Base-by-base conservation (phyloP, 805 yeast species). In the Saturnispora gosingensis region DNA sequence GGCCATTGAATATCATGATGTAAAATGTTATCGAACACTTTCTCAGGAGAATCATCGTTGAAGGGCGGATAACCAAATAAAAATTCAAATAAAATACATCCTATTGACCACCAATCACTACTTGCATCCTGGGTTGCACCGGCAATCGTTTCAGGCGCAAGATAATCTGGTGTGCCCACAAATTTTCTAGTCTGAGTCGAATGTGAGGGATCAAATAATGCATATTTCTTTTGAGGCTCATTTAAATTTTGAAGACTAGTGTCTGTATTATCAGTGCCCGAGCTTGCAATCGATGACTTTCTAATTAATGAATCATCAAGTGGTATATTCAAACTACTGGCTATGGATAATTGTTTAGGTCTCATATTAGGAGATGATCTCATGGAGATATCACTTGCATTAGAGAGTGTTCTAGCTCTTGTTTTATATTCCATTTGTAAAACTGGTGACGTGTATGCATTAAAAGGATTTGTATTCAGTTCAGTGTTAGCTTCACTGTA, bases 61-160 rank as follows among this genome's bases (percentile, higher is more conserved):
- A 93, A 93, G 2, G 99, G 99, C 1, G 99, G 97, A 64, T 81
- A 86, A 0, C 99, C 99, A 65, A 84, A 86, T 40, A 88, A 63
- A 62, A 93, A 84, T 67, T 93, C 99, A 71, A 91, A 93, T 52
- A 91, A 68, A 11, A 93, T 88, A 66, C 98, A 91, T 0, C 99
- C 99, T 34, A 91, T 78, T 2, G 98, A 88, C 99, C 99, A 93
- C 99, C 99, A 90, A 69, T 90, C 97, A n/a, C 91, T 82, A 56
- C 82, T 78, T 56, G 81, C 89, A 54, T 82, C 86, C 64, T 91
- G 97, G 0, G 86, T 84, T 1, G 76, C 73, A 39, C 97, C 98
- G 42, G 77, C 72, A 55, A 93, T 88, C 0, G 97, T 90, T 64
- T 93, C 99, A 0, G 99, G 99, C 0, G 99, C 95, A 39, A 95